Evolutionary conservation across 768 basidiomycete genomes (phyloP), one percentile per base, ranked within the genome.

Genomic region (Suillus subalutaceus): DNA sequence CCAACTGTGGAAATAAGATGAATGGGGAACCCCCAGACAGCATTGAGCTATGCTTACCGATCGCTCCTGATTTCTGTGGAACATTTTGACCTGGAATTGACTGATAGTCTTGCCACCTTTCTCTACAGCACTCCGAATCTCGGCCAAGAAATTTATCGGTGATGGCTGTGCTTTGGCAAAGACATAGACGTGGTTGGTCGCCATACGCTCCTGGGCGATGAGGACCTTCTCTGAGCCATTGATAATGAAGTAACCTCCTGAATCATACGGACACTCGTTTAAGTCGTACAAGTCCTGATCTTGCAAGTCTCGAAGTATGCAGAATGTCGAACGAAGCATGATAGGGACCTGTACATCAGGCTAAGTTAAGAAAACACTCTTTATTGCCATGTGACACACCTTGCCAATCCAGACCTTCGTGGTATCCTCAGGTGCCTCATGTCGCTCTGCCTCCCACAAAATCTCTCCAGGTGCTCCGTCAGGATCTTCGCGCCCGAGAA

Each of bases 201-300:
- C 97, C 96, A 99, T 99, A 62, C 97, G 90, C 77, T 99, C 97
- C 78, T 99, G 97, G 2, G 97, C 97, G 77, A 99, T 99, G 67
- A 99, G 84, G n/a, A 99, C 97, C 79, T 99, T 99, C 77, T 99
- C 97, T 3, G 97, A 99, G 15, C 97, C 97, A 71, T 98, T 99
- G 81, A 99, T 98, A 75, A 99, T 94, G 78, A 99, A 99, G 77
- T 99, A 99, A 59, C 97, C 97, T 77, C 97, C 97, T 46, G 96
- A 95, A 79, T 99, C 97, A 74, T 96, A 97, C 6, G 97, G 97
- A 75, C 97, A 99, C 80, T 99, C 97, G 74, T 97, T 98, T 70
- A 99, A 81, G 72, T 96, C 93, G 76, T 90, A 94, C 58, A 96
- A 81, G 69, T 94, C 92, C 68, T 87, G 85, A 59, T 96, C 93